Evolutionary conservation across 495 filamentous ascomycete genomes (phyloP).

Genomic region (Xylaria scruposa): DNA sequence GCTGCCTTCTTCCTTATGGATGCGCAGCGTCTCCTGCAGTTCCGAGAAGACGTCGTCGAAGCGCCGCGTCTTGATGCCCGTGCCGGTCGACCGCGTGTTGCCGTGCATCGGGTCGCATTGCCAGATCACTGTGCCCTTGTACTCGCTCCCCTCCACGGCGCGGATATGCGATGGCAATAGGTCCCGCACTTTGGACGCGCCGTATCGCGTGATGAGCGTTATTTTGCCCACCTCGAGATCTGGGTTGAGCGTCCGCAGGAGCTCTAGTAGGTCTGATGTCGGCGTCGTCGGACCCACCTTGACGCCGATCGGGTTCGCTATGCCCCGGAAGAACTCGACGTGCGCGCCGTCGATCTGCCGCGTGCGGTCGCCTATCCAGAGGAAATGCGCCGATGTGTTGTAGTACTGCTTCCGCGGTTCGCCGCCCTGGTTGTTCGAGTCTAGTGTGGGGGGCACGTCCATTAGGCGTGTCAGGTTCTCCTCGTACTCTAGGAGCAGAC

Average conservation of each 20-base stretch:
- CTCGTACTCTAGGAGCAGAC: conserved; percentile 93
- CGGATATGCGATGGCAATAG: conserved; percentile 84
- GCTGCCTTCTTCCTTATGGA: conserved; percentile 81
- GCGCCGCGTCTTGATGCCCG: conserved; percentile 84
- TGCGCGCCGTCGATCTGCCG: conserved; percentile 90
- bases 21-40: conserved; percentile 75
- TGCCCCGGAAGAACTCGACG: conserved; percentile 95
- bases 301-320: conserved; percentile 93
- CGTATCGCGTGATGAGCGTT: conserved; percentile 95
- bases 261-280: conserved; percentile 69
- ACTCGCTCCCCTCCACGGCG: conserved; percentile 74
- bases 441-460: conserved; percentile 60
- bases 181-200: conserved; percentile 70
- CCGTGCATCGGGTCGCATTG: conserved; percentile 99
- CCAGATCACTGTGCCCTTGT: conserved; percentile 85
- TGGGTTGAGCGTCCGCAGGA: conserved; percentile 88
- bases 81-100: conserved; percentile 72
- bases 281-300: conserved; percentile 91
- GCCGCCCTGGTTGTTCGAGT: conserved; percentile 7
- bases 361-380: conserved; percentile 98
- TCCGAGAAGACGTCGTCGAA: conserved; percentile 88
- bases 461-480: conserved; percentile 80
- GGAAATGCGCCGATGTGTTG: conserved; percentile 93
- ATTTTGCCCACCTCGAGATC: conserved; percentile 83
- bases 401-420: conserved; percentile 63